Percentiles rank a stretch among this genome's conserved stretches.
Evolutionary conservation across 2,329 filamentous ascomycete species (phyloP).

Genomic region (Scytalidium sp.): DNA sequence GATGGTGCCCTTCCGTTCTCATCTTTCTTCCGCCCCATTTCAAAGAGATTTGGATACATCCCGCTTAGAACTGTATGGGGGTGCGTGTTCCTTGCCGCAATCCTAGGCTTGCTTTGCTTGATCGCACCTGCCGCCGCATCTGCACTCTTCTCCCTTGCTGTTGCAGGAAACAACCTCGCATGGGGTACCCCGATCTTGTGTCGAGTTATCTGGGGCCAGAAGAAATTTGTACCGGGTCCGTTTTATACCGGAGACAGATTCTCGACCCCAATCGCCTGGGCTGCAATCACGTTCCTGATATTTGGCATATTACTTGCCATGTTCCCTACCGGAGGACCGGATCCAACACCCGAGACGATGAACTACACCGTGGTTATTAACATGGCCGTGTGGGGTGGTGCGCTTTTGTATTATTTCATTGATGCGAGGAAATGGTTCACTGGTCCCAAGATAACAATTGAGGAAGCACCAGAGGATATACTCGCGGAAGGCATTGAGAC

Average conservation of each 20-base stretch:
- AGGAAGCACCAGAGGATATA: conserved; percentile 12
- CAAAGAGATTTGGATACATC: conserved; percentile 50
- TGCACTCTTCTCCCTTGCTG: conserved; percentile 56
- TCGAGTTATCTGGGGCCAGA: conserved; percentile 54
- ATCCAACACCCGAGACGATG: conserved; percentile 49
- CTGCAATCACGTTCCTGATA: conserved; percentile 49
- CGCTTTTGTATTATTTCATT: conserved; percentile 51
- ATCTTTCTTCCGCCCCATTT: conserved; percentile 51
- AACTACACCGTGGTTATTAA: conserved; percentile 65
- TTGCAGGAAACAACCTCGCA: conserved; percentile 59
- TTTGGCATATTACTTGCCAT: conserved; percentile 56
- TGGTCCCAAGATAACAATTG: conserved; percentile 55
- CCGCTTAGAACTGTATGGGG: conserved; percentile 55
- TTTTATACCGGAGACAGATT: conserved; percentile 53
- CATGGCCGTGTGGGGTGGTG: conserved; percentile 54
- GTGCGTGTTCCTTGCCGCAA: conserved; percentile 44
- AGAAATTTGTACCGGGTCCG: conserved; percentile 54
- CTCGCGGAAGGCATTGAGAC: not conserved
- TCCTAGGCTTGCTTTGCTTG: conserved; percentile 55
- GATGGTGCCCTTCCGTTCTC: conserved; percentile 61
- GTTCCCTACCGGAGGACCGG: conserved; percentile 54
- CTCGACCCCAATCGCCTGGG: conserved; percentile 50
- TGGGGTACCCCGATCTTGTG: conserved; percentile 58
- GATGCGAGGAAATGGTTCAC: conserved; percentile 58
- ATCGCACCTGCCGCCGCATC: conserved; percentile 55